Evolutionary conservation across 2,329 filamentous ascomycete genomes (phyloP), one percentile per base, ranked within the genome.

Genomic region (Thielaviopsis punctulata): DNA sequence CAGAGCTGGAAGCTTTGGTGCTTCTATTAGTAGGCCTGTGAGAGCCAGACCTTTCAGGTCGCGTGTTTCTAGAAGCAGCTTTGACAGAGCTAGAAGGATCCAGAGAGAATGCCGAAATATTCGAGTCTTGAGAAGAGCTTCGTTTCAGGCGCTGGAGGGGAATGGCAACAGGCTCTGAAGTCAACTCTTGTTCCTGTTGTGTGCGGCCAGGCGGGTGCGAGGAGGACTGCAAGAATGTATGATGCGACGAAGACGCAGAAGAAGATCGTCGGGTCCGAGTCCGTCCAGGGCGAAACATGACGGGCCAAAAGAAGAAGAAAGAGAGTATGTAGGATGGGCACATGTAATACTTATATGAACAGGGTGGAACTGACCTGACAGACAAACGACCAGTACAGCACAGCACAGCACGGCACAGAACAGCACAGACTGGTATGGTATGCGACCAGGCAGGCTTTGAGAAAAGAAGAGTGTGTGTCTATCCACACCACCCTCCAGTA

Each of bases 331-430:
- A 46, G 36, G 13, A 33, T 22, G 36, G 47, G 46, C 19, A 43
- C 19, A 41, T n/a, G 44, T 33, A 24, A 33, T 36, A 53, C 41
- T 51, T 51, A 46, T 51, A 51, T 36, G n/a, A 41, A 15, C 24
- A 41, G 24, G 3, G 33, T 9, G 30, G n/a, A n/a, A n/a, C 15
- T 13, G 10, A 12, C 10, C 10, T 12, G 30, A 12, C 30, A 33
- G 30, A 4, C 10, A 6, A 13, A 4, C 30, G 15, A 12, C 30
- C 4, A 33, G 10, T 13, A 33, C 30, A 33, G n/a, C n/a, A n/a
- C n/a, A 33, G 30, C 30, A 33, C 30, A 33, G n/a, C n/a, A n/a
- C n/a, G 15, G 30, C 30, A 33, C 30, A 33, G 30, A 33, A 9
- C 30, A 12, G 10, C 30, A 4, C 4, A 33, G 30, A 12, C 9